Base-by-base conservation (phyloP, 2,329 filamentous ascomycete species). In the Leptosphaerulina australis region DNA sequence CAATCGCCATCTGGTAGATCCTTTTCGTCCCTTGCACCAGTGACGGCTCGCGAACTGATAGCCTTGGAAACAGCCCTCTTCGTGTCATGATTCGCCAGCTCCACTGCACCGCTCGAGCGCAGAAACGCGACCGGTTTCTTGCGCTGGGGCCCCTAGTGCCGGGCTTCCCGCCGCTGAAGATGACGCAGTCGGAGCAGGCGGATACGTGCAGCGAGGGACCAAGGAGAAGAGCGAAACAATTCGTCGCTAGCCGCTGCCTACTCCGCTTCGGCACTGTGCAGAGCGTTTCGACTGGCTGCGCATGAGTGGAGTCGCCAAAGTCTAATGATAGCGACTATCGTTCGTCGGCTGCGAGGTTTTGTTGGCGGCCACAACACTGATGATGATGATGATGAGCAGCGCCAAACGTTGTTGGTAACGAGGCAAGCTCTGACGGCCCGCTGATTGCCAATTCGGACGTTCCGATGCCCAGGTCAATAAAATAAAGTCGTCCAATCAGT, bases 111-210 rank as follows among this genome's bases (percentile, higher is more conserved):
- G 50, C 50, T 37, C 46, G 36, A 56, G 29, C 41, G 48, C 52
- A 50, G 43, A 54, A 55, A 51, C 50, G 51, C 51, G 55, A 38
- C 58, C 51, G 50, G 50, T 39, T 45, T 51, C 44, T 35, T 38
- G 21, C 44, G 49, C 56, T 48, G 51, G 39, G 34, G 50, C 47
- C 53, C 48, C 48, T 64, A 60, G 58, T 68, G 65, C 62, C 64
- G 67, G 58, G 58, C 43, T 53, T 58, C 59, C 66, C 65, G 67
- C 58, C 54, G 47, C 48, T 51, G 36, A 46, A 18, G 48, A 53
- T 67, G 64, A 65, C 66, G 60, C 53, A 59, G 52, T 55, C 65
- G 64, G 67, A 68, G 55, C 36, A 56, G 53, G 59, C 63, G 65
- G 63, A 67, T 64, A 54, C 59, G 52, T 54, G 56, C 59, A 58